Evolutionary conservation across 1,284 basidiomycete genomes (phyloP).

Genomic region (Apiotrichum gamsii): DNA sequence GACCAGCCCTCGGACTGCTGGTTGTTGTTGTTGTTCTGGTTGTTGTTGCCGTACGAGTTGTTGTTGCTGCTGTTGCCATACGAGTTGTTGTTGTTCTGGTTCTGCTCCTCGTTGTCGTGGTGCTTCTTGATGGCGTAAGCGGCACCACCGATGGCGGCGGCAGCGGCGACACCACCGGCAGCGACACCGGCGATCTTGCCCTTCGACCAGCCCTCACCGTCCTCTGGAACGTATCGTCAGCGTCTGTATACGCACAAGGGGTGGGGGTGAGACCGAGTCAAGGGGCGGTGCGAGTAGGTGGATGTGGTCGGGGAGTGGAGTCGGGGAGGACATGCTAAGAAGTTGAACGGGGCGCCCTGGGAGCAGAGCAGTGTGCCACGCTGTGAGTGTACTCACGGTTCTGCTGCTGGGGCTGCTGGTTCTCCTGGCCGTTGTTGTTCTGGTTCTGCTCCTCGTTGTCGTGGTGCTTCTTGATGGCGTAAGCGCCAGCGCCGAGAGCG

Average conservation of each 20-base stretch:
- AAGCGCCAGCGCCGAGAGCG: neutral
- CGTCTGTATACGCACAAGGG: no score
- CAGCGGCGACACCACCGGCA: slow-evolving; percentile 1
- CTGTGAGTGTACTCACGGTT: no score
- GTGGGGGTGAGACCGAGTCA: no score
- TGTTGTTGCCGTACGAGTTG: neutral
- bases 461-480: slow-evolving; percentile 6
- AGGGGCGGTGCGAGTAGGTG: no score
- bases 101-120: slow-evolving; percentile 3
- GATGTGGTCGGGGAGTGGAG: no score
- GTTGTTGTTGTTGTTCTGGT: neutral
- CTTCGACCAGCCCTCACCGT: slow-evolving; percentile 10
- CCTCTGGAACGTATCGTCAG: no score
- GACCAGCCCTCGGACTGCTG: slow-evolving; percentile 3
- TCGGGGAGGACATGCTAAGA: no score
- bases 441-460: slow-evolving; percentile 4
- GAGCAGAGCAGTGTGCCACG: no score
- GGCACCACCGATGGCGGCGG: neutral
- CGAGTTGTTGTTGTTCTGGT: neutral
- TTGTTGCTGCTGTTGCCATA: neutral
- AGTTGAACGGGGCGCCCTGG: no score
- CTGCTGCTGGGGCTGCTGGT: neutral
- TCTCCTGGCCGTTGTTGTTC: slow-evolving; percentile 1
- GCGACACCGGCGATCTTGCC: slow-evolving; percentile 8
- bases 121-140: slow-evolving; percentile 5